phyloP scores from a whole-genome alignment of 208 protist genomes.

The Acanthamoeba royreba region DNA sequence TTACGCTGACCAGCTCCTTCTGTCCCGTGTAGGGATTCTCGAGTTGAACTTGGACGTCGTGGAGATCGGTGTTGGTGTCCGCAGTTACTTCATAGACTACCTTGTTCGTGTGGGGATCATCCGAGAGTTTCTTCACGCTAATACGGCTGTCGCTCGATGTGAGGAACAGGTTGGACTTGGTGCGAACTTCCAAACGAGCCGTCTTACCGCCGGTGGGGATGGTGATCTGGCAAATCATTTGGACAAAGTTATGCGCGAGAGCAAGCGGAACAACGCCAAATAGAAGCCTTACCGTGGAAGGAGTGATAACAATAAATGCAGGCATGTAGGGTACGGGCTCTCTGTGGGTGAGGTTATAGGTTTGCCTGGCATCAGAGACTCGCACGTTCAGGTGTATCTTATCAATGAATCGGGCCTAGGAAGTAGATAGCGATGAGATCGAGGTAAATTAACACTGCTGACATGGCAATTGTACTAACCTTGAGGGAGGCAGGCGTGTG shows the following conservation, averaged over 20 bases:
- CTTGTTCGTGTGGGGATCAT: background rate
- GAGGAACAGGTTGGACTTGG: background rate
- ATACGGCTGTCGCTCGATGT: background rate
- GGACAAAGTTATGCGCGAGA: background rate
- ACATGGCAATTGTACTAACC: background rate
- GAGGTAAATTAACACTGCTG: background rate
- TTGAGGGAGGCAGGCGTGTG: constrained; percentile 10
- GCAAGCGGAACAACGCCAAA: background rate
- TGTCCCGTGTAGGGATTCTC: background rate
- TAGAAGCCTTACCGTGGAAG: background rate
- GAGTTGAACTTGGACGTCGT: background rate
- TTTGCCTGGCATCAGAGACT: constrained; percentile 7
- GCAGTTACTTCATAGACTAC: background rate
- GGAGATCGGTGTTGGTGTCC: background rate
- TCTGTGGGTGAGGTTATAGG: constrained; percentile 1
- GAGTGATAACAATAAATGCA: constrained; percentile 11
- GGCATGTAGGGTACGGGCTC: background rate
- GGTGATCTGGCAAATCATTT: background rate
- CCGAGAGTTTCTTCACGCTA: background rate
- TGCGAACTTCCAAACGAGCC: background rate
- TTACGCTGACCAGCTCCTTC: background rate
- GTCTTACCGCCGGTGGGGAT: background rate
- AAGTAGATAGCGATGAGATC: background rate
- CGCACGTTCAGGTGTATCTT: background rate
- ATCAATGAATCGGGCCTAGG: background rate